A percentile compares a stretch with the other conserved stretches of the same genome.
Evolutionary conservation across 176 grass and related monocot genomes (phyloP).

Genomic region (Chloris gayana): DNA sequence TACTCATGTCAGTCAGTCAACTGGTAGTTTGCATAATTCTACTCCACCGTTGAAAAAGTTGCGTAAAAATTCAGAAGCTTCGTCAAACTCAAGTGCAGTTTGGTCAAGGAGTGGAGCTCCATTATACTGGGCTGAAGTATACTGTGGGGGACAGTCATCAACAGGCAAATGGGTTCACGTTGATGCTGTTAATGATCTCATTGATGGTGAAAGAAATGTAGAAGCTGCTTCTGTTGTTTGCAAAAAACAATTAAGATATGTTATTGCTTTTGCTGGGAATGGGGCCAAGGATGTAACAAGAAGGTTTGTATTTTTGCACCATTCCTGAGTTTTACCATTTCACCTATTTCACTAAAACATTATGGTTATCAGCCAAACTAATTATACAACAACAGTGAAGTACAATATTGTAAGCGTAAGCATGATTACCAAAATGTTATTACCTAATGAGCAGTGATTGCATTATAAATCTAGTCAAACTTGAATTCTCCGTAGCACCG

Average conservation of each 20-base stretch:
- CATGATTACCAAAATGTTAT: conserved; percentile 17
- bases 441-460: not conserved
- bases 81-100: conserved; percentile 59
- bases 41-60: conserved; percentile 49
- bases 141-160: conserved; percentile 65
- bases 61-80: conserved; percentile 50
- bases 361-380: conserved; percentile 16
- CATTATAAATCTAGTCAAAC: not conserved
- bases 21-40: conserved; percentile 28
- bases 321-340: conserved; percentile 14
- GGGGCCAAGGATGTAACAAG: conserved; percentile 98
- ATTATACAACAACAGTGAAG: not conserved
- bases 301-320: conserved; percentile 57
- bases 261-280: conserved; percentile 82
- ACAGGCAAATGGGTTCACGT: conserved; percentile 91
- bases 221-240: conserved; percentile 83
- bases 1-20: conserved; percentile 34
- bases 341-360: not conserved
- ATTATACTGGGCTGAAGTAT: conserved; percentile 83
- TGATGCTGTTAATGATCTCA: conserved; percentile 83
- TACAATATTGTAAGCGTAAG: not conserved
- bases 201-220: conserved; percentile 79
- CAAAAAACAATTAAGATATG: conserved; percentile 86
- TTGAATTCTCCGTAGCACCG: not conserved
- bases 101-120: conserved; percentile 82